Conservation (phyloP, 2,329 filamentous ascomycete genomes). For the Colletotrichum falcatum region DNA sequence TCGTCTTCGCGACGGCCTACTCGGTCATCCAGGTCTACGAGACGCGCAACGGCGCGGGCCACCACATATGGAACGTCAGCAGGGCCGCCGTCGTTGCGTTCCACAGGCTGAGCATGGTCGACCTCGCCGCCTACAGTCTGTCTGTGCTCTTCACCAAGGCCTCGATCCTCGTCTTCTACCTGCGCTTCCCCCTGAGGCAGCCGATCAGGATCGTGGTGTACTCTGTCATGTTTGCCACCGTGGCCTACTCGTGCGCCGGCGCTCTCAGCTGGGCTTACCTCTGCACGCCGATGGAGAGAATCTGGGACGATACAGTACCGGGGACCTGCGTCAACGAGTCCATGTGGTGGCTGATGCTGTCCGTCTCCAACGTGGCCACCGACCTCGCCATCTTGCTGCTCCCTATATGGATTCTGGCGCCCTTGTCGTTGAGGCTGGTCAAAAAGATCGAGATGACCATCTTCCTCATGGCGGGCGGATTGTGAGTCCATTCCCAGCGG, state of each 20-base stretch:
- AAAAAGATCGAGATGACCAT: slow-evolving; percentile 40
- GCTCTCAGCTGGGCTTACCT: slow-evolving; percentile 32
- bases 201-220: slow-evolving; percentile 5
- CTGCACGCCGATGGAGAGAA: slow-evolving; percentile 36
- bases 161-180: slow-evolving; percentile 43
- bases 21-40: slow-evolving; percentile 36
- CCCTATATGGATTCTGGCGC: slow-evolving; percentile 38
- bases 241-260: slow-evolving; percentile 28
- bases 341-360: slow-evolving; percentile 40
- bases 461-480: slow-evolving; percentile 39
- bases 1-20: slow-evolving; percentile 31
- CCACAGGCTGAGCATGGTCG: slow-evolving; percentile 37
- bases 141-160: slow-evolving; percentile 43
- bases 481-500: slow-evolving; percentile 7
- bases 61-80: slow-evolving; percentile 35
- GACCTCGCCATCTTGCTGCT: slow-evolving; percentile 41
- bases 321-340: slow-evolving; percentile 35
- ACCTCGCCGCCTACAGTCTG: slow-evolving; percentile 41
- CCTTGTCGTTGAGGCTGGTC: slow-evolving; percentile 19
- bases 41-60: slow-evolving; percentile 28
- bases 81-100: slow-evolving; percentile 17
- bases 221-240: slow-evolving; percentile 34
- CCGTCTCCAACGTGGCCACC: slow-evolving; percentile 39
- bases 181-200: slow-evolving; percentile 39
- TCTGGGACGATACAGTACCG: slow-evolving; percentile 21